Conservation (phyloP, 1,284 basidiomycete species). For the Cryptococcus deneoformans region DNA sequence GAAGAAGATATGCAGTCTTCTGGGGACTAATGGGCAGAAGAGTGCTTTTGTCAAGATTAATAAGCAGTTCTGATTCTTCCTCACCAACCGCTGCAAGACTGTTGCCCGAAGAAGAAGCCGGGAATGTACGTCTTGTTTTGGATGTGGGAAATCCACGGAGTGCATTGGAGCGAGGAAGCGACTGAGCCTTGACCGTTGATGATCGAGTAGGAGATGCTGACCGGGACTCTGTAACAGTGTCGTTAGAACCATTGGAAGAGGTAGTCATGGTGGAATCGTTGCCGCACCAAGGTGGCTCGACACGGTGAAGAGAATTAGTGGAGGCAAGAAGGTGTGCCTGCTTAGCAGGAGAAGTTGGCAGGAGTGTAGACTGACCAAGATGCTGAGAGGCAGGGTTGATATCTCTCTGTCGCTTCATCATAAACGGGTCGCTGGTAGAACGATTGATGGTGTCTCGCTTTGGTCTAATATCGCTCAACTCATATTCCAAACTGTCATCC, state of each 20-base stretch:
- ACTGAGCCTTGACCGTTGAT: not conserved
- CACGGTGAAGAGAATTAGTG: slow-evolving; percentile 10
- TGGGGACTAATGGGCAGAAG: slow-evolving; percentile 21
- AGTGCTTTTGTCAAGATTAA: slow-evolving; percentile 13
- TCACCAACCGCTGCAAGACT: slow-evolving; percentile 20
- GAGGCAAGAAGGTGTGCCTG: slow-evolving; percentile 15
- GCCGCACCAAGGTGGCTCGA: slow-evolving; percentile 13
- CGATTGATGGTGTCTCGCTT: not conserved
- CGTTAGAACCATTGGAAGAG: not conserved
- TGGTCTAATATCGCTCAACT: slow-evolving; percentile 10
- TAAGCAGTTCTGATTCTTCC: slow-evolving; percentile 4
- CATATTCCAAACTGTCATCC: slow-evolving; percentile 13
- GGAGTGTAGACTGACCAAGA: slow-evolving; percentile 14
- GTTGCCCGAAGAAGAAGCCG: slow-evolving; percentile 26
- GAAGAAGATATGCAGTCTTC: slow-evolving; percentile 14
- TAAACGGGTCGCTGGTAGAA: not conserved
- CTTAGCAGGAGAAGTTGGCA: slow-evolving; percentile 20
- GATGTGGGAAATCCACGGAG: slow-evolving; percentile 1
- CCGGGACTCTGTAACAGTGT: not conserved
- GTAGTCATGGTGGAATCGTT: slow-evolving; percentile 1
- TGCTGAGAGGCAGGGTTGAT: not conserved
- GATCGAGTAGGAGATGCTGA: not conserved
- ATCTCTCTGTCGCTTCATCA: not conserved
- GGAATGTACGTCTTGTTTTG: slow-evolving; percentile 21
- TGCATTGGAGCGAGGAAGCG: not conserved